phyloP scores from a whole-genome alignment of 139 green algal species.

The Chlamydomonas sp. region DNA sequence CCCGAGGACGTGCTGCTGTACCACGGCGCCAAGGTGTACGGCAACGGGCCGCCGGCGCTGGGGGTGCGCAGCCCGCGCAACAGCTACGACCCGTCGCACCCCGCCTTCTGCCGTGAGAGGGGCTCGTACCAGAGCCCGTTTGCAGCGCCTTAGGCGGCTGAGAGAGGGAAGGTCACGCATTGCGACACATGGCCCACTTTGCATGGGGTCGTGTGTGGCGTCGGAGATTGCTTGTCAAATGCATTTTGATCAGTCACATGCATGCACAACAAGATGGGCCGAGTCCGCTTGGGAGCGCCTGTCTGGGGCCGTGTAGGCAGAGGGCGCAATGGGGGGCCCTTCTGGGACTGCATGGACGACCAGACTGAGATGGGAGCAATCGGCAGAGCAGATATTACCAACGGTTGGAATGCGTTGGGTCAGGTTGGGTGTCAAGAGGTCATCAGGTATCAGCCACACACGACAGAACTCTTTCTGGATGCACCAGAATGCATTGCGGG shows the following conservation, averaged over 20 bases:
- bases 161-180: not conserved
- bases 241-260: not conserved
- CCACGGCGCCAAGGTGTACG: slow-evolving; percentile 89
- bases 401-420: too few species aligned
- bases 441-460: too few species aligned
- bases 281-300: not conserved
- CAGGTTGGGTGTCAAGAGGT: too few species aligned
- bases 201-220: not conserved
- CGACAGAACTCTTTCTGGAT: too few species aligned
- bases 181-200: not conserved
- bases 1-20: slow-evolving; percentile 86
- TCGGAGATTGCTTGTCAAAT: not conserved
- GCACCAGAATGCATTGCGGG: too few species aligned
- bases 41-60: slow-evolving; percentile 69
- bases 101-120: slow-evolving; percentile 31
- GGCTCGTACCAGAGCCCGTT: slow-evolving; percentile 53
- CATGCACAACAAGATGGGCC: not conserved
- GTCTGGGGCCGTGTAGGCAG: not conserved
- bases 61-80: slow-evolving; percentile 82
- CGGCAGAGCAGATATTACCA: too few species aligned
- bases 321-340: too few species aligned
- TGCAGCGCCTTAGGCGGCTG: slow-evolving; percentile 26
- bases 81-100: slow-evolving; percentile 80
- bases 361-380: too few species aligned
- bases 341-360: too few species aligned